phyloP scores from a whole-genome alignment of 2,329 filamentous ascomycete genomes.

The Apiospora arundinis region DNA sequence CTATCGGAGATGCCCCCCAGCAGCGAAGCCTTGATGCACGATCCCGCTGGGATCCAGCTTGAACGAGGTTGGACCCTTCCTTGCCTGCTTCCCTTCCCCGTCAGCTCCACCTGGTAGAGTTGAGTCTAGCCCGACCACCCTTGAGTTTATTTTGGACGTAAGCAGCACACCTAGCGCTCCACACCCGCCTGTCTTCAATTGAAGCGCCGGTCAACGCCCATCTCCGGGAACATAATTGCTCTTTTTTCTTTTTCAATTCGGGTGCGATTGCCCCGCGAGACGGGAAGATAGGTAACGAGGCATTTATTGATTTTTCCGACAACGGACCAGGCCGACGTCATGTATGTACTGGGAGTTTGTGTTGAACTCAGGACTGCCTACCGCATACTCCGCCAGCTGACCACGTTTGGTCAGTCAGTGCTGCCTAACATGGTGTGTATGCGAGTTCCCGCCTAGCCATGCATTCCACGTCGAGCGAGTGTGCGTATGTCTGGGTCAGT shows the following conservation, averaged over 20 bases:
- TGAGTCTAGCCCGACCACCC: background rate
- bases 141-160: background rate
- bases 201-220: background rate
- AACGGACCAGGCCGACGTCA: background rate
- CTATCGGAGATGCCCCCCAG: background rate
- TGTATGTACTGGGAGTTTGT: background rate
- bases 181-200: background rate
- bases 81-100: too few species aligned
- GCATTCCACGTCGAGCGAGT: constrained; percentile 1
- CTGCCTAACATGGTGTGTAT: background rate
- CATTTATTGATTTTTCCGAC: background rate
- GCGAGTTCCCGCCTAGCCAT: background rate
- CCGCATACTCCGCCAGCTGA: background rate
- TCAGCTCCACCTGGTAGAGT: background rate
- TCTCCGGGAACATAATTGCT: background rate
- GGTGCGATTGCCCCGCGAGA: background rate
- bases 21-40: background rate
- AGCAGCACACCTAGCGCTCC: background rate
- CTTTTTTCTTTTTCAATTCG: background rate
- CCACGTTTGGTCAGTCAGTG: too few species aligned
- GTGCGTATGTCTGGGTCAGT: background rate
- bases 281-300: background rate
- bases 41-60: background rate
- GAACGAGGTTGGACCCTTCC: background rate
- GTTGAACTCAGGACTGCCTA: background rate